Evolutionary conservation across 2,329 filamentous ascomycete species (phyloP).

Genomic region (Rosellinia necatrix): DNA sequence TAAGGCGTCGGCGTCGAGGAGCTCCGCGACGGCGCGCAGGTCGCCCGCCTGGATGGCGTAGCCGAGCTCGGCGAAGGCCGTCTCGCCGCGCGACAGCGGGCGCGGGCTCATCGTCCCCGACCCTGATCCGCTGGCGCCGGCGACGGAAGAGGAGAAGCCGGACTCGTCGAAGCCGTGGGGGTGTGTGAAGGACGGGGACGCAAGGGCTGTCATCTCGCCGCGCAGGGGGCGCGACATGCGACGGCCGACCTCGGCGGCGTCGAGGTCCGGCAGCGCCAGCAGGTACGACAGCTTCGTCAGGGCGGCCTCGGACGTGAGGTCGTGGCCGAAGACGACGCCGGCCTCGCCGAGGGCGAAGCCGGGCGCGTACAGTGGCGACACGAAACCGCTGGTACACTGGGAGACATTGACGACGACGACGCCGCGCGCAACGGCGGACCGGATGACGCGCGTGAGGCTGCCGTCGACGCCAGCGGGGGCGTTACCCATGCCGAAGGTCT

Average conservation of each 20-base stretch:
- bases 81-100: conserved; percentile 55
- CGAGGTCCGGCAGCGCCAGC: conserved; percentile 69
- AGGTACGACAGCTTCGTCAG: conserved; percentile 90
- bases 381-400: conserved; percentile 80
- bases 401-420: conserved; percentile 90
- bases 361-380: conserved; percentile 77
- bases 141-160: no score
- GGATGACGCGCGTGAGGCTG: conserved; percentile 76
- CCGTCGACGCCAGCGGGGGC: conserved; percentile 82
- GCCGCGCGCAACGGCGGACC: conserved; percentile 76
- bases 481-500: conserved; percentile 93
- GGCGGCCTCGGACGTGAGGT: conserved; percentile 88
- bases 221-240: conserved; percentile 77
- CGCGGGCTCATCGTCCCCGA: conserved; percentile 56
- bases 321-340: conserved; percentile 86
- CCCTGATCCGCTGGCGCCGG: conserved; percentile 50
- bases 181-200: conserved; percentile 75
- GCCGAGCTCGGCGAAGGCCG: conserved; percentile 75
- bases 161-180: conserved; percentile 58
- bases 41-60: conserved; percentile 80
- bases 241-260: conserved; percentile 66
- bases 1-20: conserved; percentile 66
- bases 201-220: conserved; percentile 82
- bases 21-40: conserved; percentile 65
- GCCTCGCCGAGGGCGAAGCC: conserved; percentile 78